These are phyloP conservation scores for Cordyceps fumosorosea DNA, from an alignment of 2,329 filamentous ascomycete species.

Conservation along the genomic window DNA sequence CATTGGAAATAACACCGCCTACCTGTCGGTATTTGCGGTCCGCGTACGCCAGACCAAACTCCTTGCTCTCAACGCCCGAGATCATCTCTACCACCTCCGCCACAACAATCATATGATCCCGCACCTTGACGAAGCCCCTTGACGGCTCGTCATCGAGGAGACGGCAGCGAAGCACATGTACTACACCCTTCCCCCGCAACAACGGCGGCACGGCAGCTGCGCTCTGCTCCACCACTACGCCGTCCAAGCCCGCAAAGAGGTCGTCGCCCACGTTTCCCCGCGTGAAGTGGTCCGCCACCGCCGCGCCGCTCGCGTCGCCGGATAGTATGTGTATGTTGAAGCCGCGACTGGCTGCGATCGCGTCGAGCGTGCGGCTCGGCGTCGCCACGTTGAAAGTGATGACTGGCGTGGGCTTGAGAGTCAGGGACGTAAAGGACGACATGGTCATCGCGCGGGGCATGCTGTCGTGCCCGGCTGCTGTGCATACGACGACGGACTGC, in stretches of 20 bases:
- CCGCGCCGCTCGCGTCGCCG: constrained; percentile 39
- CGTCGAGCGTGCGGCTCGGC: constrained; percentile 49
- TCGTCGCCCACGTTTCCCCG: constrained; percentile 37
- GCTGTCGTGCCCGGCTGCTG: constrained; percentile 30
- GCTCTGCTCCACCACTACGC: constrained; percentile 14
- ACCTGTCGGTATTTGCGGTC: constrained; percentile 42
- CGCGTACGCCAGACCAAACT: constrained; percentile 43
- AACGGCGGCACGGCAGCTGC: constrained; percentile 29
- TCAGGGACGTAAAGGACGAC: constrained; percentile 52
- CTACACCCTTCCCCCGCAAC: constrained; percentile 44
- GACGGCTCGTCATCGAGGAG: constrained; percentile 34
- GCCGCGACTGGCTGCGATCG: constrained; percentile 34
- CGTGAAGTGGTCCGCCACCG: constrained; percentile 46
- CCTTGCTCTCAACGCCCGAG: constrained; percentile 24
- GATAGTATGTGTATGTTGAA: constrained; percentile 53
- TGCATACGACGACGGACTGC: constrained; percentile 51
- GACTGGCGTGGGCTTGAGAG: constrained; percentile 43
- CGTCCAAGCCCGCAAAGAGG: constrained; percentile 33
- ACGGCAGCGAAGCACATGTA: constrained; percentile 40
- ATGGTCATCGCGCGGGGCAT: constrained; percentile 48
- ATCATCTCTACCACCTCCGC: constrained; percentile 44
- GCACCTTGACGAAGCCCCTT: constrained; percentile 38
- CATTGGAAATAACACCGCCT: constrained; percentile 27
- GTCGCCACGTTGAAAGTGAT: constrained; percentile 52
- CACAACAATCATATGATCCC: constrained; percentile 47